phyloP scores from a whole-genome alignment of 2,329 filamentous ascomycete genomes.

The Mycosphaerella sp. region DNA sequence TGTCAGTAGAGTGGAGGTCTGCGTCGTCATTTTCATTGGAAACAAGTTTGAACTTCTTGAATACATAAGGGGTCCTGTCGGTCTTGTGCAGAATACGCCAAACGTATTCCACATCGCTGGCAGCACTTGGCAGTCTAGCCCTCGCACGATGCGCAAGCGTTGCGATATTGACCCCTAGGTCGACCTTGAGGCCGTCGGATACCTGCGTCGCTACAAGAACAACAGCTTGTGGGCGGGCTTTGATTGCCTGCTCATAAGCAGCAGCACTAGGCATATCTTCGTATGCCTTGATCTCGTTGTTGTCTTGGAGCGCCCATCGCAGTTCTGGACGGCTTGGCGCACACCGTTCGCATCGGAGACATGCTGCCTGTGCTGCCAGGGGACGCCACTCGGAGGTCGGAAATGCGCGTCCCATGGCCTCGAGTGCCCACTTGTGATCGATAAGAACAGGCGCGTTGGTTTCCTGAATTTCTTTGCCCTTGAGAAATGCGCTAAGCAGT shows the following conservation, averaged over 20 bases:
- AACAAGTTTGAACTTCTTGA: slow-evolving; percentile 22
- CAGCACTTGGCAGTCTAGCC: slow-evolving; percentile 15
- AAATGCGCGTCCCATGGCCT: slow-evolving; percentile 24
- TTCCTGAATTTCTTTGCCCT: background rate
- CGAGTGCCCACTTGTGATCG: slow-evolving; percentile 22
- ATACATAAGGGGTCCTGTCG: slow-evolving; percentile 1
- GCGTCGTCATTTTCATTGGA: slow-evolving; percentile 5
- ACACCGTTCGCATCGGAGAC: slow-evolving; percentile 27
- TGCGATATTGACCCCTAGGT: slow-evolving; percentile 27
- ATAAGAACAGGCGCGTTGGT: background rate
- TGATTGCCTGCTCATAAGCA: slow-evolving; percentile 47
- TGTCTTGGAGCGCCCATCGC: slow-evolving; percentile 34
- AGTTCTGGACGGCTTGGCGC: slow-evolving; percentile 36
- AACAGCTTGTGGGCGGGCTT: slow-evolving; percentile 39
- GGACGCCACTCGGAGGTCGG: slow-evolving; percentile 17
- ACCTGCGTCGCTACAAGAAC: slow-evolving; percentile 8
- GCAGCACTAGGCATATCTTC: slow-evolving; percentile 49
- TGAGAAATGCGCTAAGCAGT: slow-evolving; percentile 3
- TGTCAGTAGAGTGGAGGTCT: background rate
- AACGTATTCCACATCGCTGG: background rate
- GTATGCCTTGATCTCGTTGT: slow-evolving; percentile 37
- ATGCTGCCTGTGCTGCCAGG: background rate
- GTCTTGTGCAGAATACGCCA: slow-evolving; percentile 27
- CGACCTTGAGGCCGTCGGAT: slow-evolving; percentile 1
- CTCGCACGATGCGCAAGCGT: slow-evolving; percentile 30